Percentiles rank a stretch among this genome's conserved stretches.
phyloP scores from a whole-genome alignment of 352 stramenopile species.

The Phytophthora fragariae region DNA sequence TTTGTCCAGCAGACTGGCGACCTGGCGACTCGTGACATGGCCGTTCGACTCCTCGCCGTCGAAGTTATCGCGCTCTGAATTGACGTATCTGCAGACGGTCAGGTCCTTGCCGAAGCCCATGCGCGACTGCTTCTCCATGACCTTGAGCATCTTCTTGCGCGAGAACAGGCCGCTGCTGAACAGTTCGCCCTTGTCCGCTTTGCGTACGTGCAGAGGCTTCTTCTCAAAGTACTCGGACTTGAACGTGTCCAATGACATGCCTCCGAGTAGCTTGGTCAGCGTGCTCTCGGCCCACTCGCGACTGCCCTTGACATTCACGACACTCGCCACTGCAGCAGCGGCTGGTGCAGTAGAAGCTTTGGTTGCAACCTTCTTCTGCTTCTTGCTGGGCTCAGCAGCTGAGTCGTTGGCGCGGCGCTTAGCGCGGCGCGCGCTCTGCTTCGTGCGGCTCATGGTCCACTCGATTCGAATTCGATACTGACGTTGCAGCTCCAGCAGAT shows the following conservation, averaged over 20 bases:
- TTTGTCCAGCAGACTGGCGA: slow-evolving; percentile 67
- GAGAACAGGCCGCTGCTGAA: slow-evolving; percentile 73
- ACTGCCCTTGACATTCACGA: slow-evolving; percentile 13
- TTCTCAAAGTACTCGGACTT: slow-evolving; percentile 85
- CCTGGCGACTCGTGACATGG: slow-evolving; percentile 58
- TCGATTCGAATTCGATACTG: slow-evolving; percentile 18
- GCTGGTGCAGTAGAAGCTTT: slow-evolving; percentile 11
- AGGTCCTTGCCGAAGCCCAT: slow-evolving; percentile 74
- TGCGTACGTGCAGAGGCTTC: slow-evolving; percentile 78
- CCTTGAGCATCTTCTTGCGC: slow-evolving; percentile 69
- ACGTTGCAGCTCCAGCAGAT: slow-evolving; percentile 1
- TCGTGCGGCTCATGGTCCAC: slow-evolving; percentile 56
- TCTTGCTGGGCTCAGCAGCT: slow-evolving; percentile 44
- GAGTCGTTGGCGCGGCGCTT: slow-evolving; percentile 50
- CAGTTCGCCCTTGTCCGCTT: slow-evolving; percentile 56
- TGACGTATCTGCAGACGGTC: slow-evolving; percentile 80
- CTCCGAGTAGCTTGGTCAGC: slow-evolving; percentile 65
- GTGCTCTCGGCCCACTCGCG: slow-evolving; percentile 39
- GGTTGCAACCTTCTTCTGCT: slow-evolving; percentile 37
- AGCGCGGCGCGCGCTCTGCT: slow-evolving; percentile 47
- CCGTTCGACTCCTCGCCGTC: slow-evolving; percentile 60
- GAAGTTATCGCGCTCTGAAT: slow-evolving; percentile 74
- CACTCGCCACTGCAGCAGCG: slow-evolving; percentile 1
- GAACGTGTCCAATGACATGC: slow-evolving; percentile 71
- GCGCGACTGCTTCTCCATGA: slow-evolving; percentile 58